These are phyloP conservation scores for Paraphoma chrysanthemicola DNA, from an alignment of 2,329 filamentous ascomycete genomes.

Conservation along the genomic window DNA sequence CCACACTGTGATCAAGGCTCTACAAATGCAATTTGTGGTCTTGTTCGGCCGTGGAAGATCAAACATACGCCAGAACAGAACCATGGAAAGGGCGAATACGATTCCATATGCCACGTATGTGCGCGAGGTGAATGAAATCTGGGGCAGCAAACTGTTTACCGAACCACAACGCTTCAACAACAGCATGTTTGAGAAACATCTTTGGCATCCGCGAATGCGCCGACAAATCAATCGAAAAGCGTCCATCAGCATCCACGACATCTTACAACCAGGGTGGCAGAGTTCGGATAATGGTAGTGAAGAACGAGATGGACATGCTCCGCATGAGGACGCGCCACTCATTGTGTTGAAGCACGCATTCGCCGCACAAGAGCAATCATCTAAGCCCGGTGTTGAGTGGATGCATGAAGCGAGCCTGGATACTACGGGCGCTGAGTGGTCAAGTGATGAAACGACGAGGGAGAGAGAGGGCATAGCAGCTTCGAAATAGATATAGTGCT, in stretches of 20 bases:
- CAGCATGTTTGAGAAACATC: conserved; percentile 7
- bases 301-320: too few relatives aligned
- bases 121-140: conserved; percentile 34
- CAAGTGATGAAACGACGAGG: neutral
- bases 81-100: conserved; percentile 29
- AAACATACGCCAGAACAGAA: conserved; percentile 28
- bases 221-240: conserved; percentile 6
- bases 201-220: conserved; percentile 27
- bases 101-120: conserved; percentile 32
- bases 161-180: conserved; percentile 26
- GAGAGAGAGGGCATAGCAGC: neutral
- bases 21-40: conserved; percentile 36
- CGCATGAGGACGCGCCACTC: neutral
- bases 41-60: conserved; percentile 38
- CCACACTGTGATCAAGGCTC: conserved; percentile 32
- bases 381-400: neutral
- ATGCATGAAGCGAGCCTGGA: conserved; percentile 3
- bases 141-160: conserved; percentile 32
- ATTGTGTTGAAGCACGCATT: neutral
- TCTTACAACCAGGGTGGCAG: conserved; percentile 10
- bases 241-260: conserved; percentile 11
- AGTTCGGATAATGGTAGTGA: neutral
- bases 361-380: neutral
- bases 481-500: neutral
- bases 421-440: neutral